Percentiles rank a stretch among this genome's conserved stretches.
phyloP scores from a whole-genome alignment of 306 rosid genomes.

The Cicer pinnatifidum region DNA sequence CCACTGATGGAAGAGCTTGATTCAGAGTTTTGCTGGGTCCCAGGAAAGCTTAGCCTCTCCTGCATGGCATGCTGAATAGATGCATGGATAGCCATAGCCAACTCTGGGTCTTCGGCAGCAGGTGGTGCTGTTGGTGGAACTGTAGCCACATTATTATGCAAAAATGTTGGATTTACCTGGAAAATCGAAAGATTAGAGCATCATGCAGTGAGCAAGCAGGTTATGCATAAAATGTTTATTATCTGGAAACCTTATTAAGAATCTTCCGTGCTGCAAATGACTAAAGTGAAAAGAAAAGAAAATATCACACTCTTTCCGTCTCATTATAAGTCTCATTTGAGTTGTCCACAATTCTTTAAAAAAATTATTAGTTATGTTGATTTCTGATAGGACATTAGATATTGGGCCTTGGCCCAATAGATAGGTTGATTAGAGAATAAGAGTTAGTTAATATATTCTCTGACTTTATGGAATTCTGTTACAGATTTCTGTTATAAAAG shows the following conservation, averaged over 20 bases:
- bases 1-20: conserved; percentile 65
- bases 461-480: no score
- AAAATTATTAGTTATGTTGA: no score
- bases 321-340: no score
- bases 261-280: conserved; percentile 19
- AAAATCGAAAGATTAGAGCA: conserved; percentile 36
- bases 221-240: conserved; percentile 20
- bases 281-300: background rate
- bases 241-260: conserved; percentile 10
- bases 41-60: conserved; percentile 57
- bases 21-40: conserved; percentile 52
- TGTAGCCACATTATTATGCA: conserved; percentile 56
- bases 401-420: no score
- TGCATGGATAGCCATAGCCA: conserved; percentile 72
- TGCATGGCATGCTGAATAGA: conserved; percentile 69
- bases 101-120: conserved; percentile 70
- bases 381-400: no score
- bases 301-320: background rate
- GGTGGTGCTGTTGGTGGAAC: conserved; percentile 78
- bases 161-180: conserved; percentile 74
- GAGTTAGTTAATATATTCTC: no score
- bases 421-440: no score
- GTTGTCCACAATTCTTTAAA: no score
- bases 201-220: conserved; percentile 33
- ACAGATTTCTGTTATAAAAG: no score